These are phyloP conservation scores for Microsporum canis DNA, from an alignment of 2,329 filamentous ascomycete species.

Conservation along the genomic window DNA sequence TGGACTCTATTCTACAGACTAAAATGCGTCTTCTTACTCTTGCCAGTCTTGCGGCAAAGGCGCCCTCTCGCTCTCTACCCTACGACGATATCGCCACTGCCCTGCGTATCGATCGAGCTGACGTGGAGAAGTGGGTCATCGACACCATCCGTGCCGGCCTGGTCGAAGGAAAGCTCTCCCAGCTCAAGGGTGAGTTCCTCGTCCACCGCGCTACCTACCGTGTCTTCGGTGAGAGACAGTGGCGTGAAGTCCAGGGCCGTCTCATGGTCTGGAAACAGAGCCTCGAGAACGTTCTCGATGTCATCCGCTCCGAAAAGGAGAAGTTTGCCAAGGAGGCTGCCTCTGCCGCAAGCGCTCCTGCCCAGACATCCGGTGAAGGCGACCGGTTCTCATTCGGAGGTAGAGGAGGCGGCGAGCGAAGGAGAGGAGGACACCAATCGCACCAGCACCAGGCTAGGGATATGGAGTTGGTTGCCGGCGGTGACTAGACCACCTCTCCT, in stretches of 20 bases:
- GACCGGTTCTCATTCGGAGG: constrained; percentile 16
- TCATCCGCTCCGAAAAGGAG: constrained; percentile 70
- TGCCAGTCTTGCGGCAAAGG: constrained; percentile 73
- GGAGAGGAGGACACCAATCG: constrained; percentile 24
- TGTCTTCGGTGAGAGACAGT: constrained; percentile 96
- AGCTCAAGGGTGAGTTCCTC: constrained; percentile 84
- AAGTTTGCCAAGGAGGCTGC: constrained; percentile 58
- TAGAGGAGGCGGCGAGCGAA: constrained; percentile 22
- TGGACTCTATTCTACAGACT: constrained; percentile 60
- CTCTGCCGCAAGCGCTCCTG: constrained; percentile 50
- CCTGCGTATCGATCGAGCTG: constrained; percentile 67
- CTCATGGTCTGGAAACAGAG: constrained; percentile 85
- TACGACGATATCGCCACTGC: constrained; percentile 76
- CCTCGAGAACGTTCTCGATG: constrained; percentile 63
- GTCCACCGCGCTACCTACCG: constrained; percentile 94
- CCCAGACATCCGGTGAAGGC: constrained; percentile 20
- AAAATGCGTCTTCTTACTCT: constrained; percentile 97
- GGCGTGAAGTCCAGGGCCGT: constrained; percentile 82
- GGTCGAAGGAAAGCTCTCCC: constrained; percentile 90
- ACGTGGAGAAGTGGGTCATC: constrained; percentile 98
- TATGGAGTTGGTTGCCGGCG: constrained; percentile 26
- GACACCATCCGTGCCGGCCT: constrained; percentile 93
- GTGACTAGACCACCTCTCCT: constrained; percentile 16
- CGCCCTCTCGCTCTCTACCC: constrained; percentile 73
- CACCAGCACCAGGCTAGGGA: constrained; percentile 24